phyloP scores from a whole-genome alignment of 345 rosid species.

The Sapria himalayana region DNA sequence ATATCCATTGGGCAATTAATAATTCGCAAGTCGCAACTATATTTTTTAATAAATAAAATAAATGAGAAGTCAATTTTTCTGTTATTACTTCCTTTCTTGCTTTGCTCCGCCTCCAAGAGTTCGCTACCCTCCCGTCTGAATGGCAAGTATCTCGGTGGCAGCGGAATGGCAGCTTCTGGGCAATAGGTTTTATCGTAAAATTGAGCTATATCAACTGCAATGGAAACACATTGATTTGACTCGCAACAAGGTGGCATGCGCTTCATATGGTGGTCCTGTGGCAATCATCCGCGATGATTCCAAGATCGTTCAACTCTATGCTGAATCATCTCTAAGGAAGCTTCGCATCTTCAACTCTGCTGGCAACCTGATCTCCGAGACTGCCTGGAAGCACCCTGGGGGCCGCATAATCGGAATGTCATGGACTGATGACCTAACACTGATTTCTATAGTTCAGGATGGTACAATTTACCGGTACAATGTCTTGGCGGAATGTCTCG shows the following conservation, averaged over 20 bases:
- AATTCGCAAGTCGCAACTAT: too few species aligned
- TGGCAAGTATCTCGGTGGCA: slow-evolving; percentile 86
- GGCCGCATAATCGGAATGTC: slow-evolving; percentile 85
- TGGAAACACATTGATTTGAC: slow-evolving; percentile 79
- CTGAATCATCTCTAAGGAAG: slow-evolving; percentile 89
- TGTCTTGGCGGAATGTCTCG: slow-evolving; percentile 48
- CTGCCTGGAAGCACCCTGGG: slow-evolving; percentile 84
- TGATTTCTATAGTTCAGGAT: slow-evolving; percentile 67
- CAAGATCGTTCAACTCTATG: slow-evolving; percentile 89
- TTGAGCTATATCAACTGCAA: slow-evolving; percentile 62
- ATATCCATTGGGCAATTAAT: too few species aligned
- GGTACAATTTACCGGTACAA: slow-evolving; percentile 78
- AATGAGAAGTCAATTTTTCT: too few species aligned
- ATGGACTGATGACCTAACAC: slow-evolving; percentile 83
- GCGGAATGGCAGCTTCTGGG: slow-evolving; percentile 95
- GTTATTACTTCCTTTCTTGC: too few species aligned
- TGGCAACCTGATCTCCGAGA: slow-evolving; percentile 55
- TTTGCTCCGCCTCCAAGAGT: too few species aligned
- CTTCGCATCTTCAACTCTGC: slow-evolving; percentile 91
- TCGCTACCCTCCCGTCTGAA: slow-evolving; percentile 2
- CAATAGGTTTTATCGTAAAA: slow-evolving; percentile 75
- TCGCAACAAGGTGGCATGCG: slow-evolving; percentile 88
- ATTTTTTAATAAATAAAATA: too few species aligned
- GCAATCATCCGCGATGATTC: slow-evolving; percentile 95
- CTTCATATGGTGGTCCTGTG: slow-evolving; percentile 78